These are phyloP conservation scores for Sphenostylis stenocarpa DNA, from an alignment of 306 rosid species.

Conservation along the genomic window DNA sequence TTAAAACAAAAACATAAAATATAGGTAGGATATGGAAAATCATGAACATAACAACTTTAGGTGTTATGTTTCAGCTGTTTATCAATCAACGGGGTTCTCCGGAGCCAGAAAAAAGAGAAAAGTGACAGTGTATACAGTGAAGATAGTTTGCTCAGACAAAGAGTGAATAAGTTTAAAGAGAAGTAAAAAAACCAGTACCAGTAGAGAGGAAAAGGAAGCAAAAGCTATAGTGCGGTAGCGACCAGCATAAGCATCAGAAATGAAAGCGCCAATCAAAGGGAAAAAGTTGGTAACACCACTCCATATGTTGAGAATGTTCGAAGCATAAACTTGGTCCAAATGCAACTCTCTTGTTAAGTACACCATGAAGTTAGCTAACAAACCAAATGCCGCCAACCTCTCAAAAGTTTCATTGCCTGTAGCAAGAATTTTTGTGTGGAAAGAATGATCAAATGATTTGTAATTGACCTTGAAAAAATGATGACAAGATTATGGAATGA, in stretches of 20 bases:
- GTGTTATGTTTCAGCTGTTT: not conserved
- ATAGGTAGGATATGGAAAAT: not conserved
- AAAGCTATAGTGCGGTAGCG: slow-evolving; percentile 76
- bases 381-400: slow-evolving; percentile 71
- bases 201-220: slow-evolving; percentile 55
- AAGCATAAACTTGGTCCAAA: slow-evolving; percentile 68
- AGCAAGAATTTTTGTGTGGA: not conserved
- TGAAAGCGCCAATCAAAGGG: slow-evolving; percentile 79
- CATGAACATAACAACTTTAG: not conserved
- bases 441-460: not conserved
- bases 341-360: slow-evolving; percentile 63
- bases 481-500: not conserved
- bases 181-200: slow-evolving; percentile 36
- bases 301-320: slow-evolving; percentile 70
- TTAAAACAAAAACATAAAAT: not conserved
- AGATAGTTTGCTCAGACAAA: not conserved
- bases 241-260: slow-evolving; percentile 77
- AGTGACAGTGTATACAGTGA: not conserved
- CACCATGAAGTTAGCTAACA: slow-evolving; percentile 81
- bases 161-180: not conserved
- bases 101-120: not conserved
- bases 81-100: not conserved
- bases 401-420: slow-evolving; percentile 88
- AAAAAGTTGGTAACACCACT: slow-evolving; percentile 55
- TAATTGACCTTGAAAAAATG: not conserved